phyloP scores from a whole-genome alignment of 2,329 filamentous ascomycete species.

The Venturia aucupariae region DNA sequence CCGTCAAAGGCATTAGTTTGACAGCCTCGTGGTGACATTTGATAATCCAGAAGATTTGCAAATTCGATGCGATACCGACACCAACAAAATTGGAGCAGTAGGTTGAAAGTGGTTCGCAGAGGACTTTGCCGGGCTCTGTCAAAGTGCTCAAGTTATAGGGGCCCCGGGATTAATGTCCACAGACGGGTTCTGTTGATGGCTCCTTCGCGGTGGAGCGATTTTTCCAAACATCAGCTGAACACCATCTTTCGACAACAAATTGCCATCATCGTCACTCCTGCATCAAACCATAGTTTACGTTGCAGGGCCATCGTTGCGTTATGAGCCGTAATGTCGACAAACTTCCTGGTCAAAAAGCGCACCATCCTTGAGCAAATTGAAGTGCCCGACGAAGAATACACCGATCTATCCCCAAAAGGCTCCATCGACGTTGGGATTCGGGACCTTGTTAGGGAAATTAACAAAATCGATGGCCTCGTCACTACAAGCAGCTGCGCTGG shows the following conservation, averaged over 20 bases:
- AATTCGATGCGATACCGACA: no score
- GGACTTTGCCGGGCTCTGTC: no score
- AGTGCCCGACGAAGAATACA: conserved; percentile 60
- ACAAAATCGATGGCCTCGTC: conserved; percentile 62
- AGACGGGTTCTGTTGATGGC: no score
- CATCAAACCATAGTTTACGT: background rate
- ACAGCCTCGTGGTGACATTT: no score
- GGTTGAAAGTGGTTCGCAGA: no score
- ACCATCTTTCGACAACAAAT: background rate
- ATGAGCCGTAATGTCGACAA: conserved; percentile 12
- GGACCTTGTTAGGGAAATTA: conserved; percentile 69
- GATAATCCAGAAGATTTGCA: no score
- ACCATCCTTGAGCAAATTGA: conserved; percentile 64
- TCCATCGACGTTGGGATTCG: conserved; percentile 72
- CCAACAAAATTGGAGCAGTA: no score
- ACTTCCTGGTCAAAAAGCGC: conserved; percentile 50
- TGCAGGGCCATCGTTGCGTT: background rate
- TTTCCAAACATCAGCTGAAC: no score
- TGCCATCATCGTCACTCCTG: background rate
- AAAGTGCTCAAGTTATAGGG: no score
- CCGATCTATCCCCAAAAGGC: conserved; percentile 82
- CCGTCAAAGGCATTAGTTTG: no score
- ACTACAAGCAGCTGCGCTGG: conserved; percentile 93
- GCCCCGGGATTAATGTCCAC: no score
- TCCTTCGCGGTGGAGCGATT: no score